Base-by-base conservation (phyloP, 345 rosid genomes). In the Eucalyptus camaldulensis region DNA sequence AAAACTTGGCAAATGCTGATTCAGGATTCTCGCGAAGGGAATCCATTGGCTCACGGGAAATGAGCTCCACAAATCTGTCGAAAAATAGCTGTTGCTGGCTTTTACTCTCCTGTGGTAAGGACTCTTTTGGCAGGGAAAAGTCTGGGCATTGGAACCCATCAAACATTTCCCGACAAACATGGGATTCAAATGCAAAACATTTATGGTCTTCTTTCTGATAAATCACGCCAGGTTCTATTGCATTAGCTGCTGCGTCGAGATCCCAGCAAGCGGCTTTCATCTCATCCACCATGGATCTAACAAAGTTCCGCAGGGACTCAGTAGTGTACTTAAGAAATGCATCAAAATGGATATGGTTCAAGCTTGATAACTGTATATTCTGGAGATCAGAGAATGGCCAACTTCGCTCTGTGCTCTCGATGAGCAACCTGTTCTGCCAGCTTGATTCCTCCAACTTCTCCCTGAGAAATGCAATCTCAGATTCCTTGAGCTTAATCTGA, bases 351-450 rank as follows among this genome's bases (percentile, higher is more conserved):
- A 29, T 80, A 49, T 29, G 87, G 88, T 50, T 86, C 87, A 88
- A 86, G 81, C 60, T 88, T 85, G 76, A 91, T 72, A 72, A 86
- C 16, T 67, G 90, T 44, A 97, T 85, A 40, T 88, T 91, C 40
- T 96, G 96, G 25, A 95, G 92, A 91, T 93, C 87, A 4, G 95
- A 92, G 49, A 94, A 17, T 5, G 96, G 91, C 50, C 96, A 96
- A 45, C 95, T 95, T 21, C 91, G 92, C 50, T 94, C 93, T 10
- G 95, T 91, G 60, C 88, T 94, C 92, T 93, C 94, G 85, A 93
- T 97, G 2, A 96, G 31, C 4, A 93, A 92, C 86, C 90, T 93
- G 69, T 97, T 96, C 44, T 87, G 33, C 65, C 90, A 88, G 24
- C 87, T 80, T 43, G 87, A 87, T 21, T 93, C 96, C 8, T 91